phyloP scores from a whole-genome alignment of 148 eudicot genomes.

The Spergularia bocconei region DNA sequence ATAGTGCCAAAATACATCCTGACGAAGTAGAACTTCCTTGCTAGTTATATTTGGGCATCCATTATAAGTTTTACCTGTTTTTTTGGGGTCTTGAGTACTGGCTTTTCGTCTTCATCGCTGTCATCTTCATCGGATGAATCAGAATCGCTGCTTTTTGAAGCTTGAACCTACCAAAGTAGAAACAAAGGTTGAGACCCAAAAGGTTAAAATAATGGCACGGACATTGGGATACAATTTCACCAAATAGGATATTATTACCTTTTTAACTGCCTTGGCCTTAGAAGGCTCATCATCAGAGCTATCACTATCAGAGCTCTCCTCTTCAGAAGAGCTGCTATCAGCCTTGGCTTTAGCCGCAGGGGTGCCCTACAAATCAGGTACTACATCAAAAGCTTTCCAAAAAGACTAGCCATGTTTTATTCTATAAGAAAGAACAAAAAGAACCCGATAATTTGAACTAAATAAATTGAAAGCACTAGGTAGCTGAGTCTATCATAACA shows the following conservation, averaged over 20 bases:
- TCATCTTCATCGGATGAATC: constrained; percentile 44
- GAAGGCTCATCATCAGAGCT: constrained; percentile 21
- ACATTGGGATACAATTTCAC: no score
- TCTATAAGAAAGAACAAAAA: no score
- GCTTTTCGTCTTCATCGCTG: constrained; percentile 37
- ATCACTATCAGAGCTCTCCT: constrained; percentile 31
- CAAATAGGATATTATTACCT: background rate
- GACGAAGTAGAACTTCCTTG: no score
- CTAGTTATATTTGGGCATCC: background rate
- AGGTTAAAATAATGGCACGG: background rate
- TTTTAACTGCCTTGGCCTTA: constrained; percentile 8
- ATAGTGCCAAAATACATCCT: no score
- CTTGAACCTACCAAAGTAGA: constrained; percentile 20
- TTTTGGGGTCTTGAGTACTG: constrained; percentile 42
- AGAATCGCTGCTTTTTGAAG: constrained; percentile 30
- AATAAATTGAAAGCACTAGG: no score
- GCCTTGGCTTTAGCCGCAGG: constrained; percentile 9
- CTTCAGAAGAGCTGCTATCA: constrained; percentile 30
- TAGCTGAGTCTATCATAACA: no score
- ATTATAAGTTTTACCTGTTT: constrained; percentile 27
- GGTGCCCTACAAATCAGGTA: background rate
- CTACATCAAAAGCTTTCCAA: background rate
- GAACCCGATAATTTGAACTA: no score
- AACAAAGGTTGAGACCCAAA: background rate
- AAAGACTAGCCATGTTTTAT: background rate